Conservation (phyloP, 257 asterid species). For the Solanum chiquidenum region DNA sequence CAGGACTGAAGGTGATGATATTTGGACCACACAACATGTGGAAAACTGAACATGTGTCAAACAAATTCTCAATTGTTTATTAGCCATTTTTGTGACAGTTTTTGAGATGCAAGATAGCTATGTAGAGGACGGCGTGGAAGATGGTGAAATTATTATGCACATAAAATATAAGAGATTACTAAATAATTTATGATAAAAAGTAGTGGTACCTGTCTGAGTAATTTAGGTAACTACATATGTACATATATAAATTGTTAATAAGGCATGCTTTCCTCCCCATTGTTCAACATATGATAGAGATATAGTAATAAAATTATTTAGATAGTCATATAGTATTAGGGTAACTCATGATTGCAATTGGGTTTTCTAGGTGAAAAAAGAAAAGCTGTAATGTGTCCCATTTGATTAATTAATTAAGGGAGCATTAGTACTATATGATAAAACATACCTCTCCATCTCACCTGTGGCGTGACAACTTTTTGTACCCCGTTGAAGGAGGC, state of each 20-base stretch:
- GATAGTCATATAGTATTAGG: background rate
- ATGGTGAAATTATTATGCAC: background rate
- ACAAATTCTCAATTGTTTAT: background rate
- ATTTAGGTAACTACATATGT: background rate
- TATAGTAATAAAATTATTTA: background rate
- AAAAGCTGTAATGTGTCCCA: background rate
- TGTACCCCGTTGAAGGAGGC: background rate
- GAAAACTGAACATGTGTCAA: background rate
- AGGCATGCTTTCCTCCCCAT: background rate
- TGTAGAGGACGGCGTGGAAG: background rate
- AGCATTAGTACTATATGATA: background rate
- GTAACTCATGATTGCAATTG: background rate
- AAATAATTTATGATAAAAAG: background rate
- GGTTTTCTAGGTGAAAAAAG: background rate
- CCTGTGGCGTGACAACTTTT: background rate
- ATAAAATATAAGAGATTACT: background rate
- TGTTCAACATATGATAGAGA: background rate
- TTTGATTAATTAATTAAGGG: background rate
- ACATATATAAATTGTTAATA: background rate
- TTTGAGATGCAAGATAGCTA: background rate
- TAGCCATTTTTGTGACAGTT: background rate
- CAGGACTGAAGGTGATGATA: background rate
- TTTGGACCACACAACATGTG: background rate
- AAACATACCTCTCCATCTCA: background rate
- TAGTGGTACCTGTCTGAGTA: background rate